Evolutionary conservation across 2,329 filamentous ascomycete genomes (phyloP), one percentile per base, ranked within the genome.

Genomic region (Colletotrichum orbiculare): DNA sequence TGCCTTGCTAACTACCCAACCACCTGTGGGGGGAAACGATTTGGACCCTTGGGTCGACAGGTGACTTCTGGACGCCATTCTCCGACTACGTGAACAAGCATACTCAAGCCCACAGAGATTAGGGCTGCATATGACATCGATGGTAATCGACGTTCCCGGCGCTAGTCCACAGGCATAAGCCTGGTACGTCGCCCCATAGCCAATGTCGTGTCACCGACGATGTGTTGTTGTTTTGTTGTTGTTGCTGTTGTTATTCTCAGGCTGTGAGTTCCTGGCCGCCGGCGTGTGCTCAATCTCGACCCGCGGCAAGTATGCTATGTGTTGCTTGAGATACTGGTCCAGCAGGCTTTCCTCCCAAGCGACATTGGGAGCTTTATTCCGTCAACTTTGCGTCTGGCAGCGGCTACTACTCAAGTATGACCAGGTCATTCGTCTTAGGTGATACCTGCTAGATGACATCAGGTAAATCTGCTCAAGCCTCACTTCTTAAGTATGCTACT

Each of bases 121-220:
- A 67, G 64, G 60, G 64, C 64, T 67, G 64, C 64, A 67, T 67
- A 60, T 60, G 60, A 55, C 60, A 64, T 65, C 48, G 65, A 43
- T 58, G 57, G 50, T 41, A 56, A 64, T 50, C 60, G 47, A 43
- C 55, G 37, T 38, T 61, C 65, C 65, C 55, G 56, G 39, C 56
- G 59, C 63, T 65, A 65, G 52, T 45, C n/a, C 10, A 46, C 52
- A 65, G 56, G 65, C 61, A 65, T 60, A 38, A 45, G 61, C 63
- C 63, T n/a, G 39, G 58, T 63, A 53, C 33, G 33, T 33, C 52
- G 41, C 47, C 49, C 58, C 52, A 11, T 65, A 15, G 58, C 39
- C 63, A 38, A 25, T 57, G 55, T 41, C 47, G 47, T 60, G 50
- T 60, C 13, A 57, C 47, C 49, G 46, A 39, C 25, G 25, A 25